Base-by-base conservation (phyloP, 768 basidiomycete species). In the Termitomyces sp. region DNA sequence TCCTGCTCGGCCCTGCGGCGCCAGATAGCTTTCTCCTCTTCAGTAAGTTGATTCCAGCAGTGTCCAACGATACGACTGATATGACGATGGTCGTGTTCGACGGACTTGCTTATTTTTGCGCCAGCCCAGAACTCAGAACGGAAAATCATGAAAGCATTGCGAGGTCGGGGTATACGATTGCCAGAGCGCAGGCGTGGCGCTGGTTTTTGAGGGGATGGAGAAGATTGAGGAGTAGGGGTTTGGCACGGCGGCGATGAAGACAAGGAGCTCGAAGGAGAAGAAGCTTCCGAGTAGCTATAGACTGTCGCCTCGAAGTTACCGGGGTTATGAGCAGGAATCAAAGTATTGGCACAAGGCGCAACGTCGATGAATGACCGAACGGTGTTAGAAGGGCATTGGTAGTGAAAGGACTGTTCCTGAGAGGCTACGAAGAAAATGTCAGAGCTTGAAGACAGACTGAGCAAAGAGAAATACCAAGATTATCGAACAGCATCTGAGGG, bases 81-180 rank as follows among this genome's bases (percentile, higher is more conserved):
- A 55, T 81, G 77, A 30, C 81, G 71, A 62, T 83, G 78, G 63
- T 85, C 80, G 58, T 71, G 74, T 62, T 85, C 83, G 59, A 83
- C 70, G 19, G 63, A 67, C n/a, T 71, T 69, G 48, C 60, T 66
- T 56, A 82, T 74, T 57, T 77, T 80, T 41, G 78, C 74, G 7
- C 75, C 73, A 3, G 78, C 76, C 40, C 80, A 79, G 49, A 86
- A 82, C 53, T 77, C 80, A 24, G 80, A 84, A 21, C 83, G 77
- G 66, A 79, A 85, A 65, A 85, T 77, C 74, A 85, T 90, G 76
- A 93, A 95, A 10, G 90, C 86, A 64, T 94, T 95, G 53, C 87
- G 78, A 1, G 92, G 92, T 14, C 91, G 84, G 32, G 83, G 84
- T 37, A 92, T 80, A 65, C 84, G 84, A 35, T 74, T 75, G 10